Evolutionary conservation across 306 rosid species (phyloP).

Genomic region (Cicer yamashitae): DNA sequence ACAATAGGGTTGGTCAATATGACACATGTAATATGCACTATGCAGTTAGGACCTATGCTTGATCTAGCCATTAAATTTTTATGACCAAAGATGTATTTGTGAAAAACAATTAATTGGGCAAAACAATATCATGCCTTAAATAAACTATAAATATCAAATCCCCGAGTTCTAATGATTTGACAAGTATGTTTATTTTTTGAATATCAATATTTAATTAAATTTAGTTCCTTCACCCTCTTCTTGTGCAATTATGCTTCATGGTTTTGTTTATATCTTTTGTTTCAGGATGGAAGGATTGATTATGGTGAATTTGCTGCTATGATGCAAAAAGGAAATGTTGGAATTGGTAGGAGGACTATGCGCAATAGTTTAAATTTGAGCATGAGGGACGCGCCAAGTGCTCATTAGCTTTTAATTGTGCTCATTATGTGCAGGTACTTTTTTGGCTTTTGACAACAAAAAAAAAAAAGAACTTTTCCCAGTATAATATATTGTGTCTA

Average conservation of each 20-base stretch:
- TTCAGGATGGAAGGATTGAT: constrained; percentile 93
- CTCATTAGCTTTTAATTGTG: constrained; percentile 55
- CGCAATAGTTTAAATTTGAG: constrained; percentile 89
- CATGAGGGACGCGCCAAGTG: constrained; percentile 87
- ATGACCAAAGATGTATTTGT: constrained; percentile 13
- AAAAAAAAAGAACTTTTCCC: constrained; percentile 29
- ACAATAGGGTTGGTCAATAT: neutral
- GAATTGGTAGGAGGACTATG: constrained; percentile 93
- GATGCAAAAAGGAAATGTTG: constrained; percentile 95
- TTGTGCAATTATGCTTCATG: constrained; percentile 40
- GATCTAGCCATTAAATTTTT: constrained; percentile 35
- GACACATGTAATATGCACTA: neutral
- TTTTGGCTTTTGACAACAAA: constrained; percentile 24
- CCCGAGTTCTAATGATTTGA: constrained; percentile 38
- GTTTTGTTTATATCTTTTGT: constrained; percentile 37
- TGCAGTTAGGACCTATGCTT: constrained; percentile 30
- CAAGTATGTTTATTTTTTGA: constrained; percentile 23
- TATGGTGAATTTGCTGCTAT: constrained; percentile 93
- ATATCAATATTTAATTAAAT: constrained; percentile 13
- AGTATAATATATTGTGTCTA: constrained; percentile 22
- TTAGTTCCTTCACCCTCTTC: constrained; percentile 16
- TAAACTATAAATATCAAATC: constrained; percentile 40
- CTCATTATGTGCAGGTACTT: constrained; percentile 59
- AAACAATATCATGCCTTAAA: constrained; percentile 18
- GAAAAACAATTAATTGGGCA: constrained; percentile 13